Evolutionary conservation across 2,329 filamentous ascomycete genomes (phyloP), one percentile per base, ranked within the genome.

Genomic region (Myriosclerotinia curreyana): DNA sequence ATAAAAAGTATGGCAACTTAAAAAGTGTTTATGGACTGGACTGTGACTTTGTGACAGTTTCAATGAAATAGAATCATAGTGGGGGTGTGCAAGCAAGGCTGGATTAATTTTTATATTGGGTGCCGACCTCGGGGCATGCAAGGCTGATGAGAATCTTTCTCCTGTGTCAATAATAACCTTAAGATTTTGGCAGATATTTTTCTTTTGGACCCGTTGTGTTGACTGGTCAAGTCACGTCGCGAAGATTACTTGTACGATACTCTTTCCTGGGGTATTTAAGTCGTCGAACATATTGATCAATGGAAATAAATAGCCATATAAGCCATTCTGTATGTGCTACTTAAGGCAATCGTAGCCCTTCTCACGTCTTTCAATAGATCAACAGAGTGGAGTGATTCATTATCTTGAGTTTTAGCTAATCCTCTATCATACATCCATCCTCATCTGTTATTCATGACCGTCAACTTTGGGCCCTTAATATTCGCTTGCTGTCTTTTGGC

Each of bases 401-500:
- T 48, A 25, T 48, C 31, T 36, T 25, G 28, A 59, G 55, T 59
- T 49, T 14, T 25, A 25, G 28, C 42, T 59, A 48, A 25, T 49
- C 15, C 44, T 48, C n/a, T 48, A 59, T 59, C n/a, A 59, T 59
- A 60, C 49, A 60, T 60, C 22, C 58, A 60, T 53, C 58, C 22
- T 9, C 25, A 48, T 46, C 0, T 25, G 28, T 48, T 12, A 17
- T 44, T 0, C 58, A 25, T 31, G 25, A 42, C 31, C 44, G 9
- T 58, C 55, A 36, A 25, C 36, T 12, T 8, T 5, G 22, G 20
- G 12, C 14, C 31, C n/a, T 25, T 66, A 69, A 56, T 69, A 69
- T 22, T 66, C 64, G 63, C 66, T 86, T 63, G 90, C 88, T 71
- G 91, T 90, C 69, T 85, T 80, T 82, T 94, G 90, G 83, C 90